Evolutionary conservation across 129 eudicot species (phyloP), one percentile per base, ranked within the genome.

Genomic region (Rutidosis leptorrhynchoides): DNA sequence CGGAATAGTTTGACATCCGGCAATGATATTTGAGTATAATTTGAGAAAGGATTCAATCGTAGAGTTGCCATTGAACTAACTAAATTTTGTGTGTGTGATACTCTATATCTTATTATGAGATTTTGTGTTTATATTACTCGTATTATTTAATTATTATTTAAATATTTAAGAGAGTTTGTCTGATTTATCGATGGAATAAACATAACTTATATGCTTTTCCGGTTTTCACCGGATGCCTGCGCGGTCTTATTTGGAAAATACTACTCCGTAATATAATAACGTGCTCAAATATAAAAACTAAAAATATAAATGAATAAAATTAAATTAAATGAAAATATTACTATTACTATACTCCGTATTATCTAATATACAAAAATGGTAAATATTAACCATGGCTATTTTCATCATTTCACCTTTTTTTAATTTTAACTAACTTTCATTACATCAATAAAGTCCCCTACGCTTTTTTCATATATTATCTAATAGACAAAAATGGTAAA

Each of bases 1-100:
- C 76, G 69, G 69, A 60, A 54, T 16, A 77, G 64, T 16, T 58
- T 69, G 30, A 79, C 53, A 8, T 71, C 75, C 71, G 86, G 83
- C 16, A 63, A 26, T 21, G 67, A 76, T 24, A 71, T 73, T 11
- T 62, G 72, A 1, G 73, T 24, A 30, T 24, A 42, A 27, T 74
- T 40, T 21, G 83, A 60, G 40, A 82, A 40, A 22, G 76, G 61
- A 62, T 62, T 58, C 22, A 67, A 53, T 61, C 27, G 77, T 2
- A 74, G 72, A 32, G 87, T 45, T 9, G 77, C 65, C 77, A 73
- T 73, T 58, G 71, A 58, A 58, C 5, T 14, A 57, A 25, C 4
- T 48, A 9, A 48, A 2, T 3, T 12, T 5, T n/a, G 10, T n/a
- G 23, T 7, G 23, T n/a, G 3, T 35, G 43, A 35, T 5, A 5